Percentiles rank a stretch among this genome's conserved stretches.
These are phyloP conservation scores for Sporothrix sp. DNA, from an alignment of 2,329 filamentous ascomycete species.

Conservation along the genomic window DNA sequence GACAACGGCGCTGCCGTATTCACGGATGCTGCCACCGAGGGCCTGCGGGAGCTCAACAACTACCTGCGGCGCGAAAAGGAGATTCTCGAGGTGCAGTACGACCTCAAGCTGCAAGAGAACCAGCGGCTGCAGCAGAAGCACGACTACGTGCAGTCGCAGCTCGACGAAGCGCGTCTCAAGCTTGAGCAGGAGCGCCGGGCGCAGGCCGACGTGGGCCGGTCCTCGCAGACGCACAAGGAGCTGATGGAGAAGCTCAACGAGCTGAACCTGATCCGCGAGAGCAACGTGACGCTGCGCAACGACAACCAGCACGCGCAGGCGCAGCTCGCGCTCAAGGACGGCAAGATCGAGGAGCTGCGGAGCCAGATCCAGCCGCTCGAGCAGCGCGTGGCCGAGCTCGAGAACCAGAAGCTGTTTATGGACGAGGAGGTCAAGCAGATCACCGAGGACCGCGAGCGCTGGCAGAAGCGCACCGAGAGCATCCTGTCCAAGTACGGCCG, in stretches of 20 bases:
- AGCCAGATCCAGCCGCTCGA: constrained; percentile 74
- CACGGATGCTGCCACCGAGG: constrained; percentile 55
- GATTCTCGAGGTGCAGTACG: constrained; percentile 92
- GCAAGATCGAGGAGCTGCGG: constrained; percentile 64
- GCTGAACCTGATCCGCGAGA: constrained; percentile 91
- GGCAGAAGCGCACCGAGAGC: constrained; percentile 92
- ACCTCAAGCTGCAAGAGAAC: constrained; percentile 76
- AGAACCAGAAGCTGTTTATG: constrained; percentile 69
- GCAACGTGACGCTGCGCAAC: constrained; percentile 79
- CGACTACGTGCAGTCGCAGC: constrained; percentile 73
- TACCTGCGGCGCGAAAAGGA: constrained; percentile 94
- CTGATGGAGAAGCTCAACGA: constrained; percentile 93
- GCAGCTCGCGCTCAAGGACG: constrained; percentile 63
- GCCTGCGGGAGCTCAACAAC: constrained; percentile 79
- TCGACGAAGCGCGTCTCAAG: constrained; percentile 82
- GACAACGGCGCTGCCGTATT: constrained; percentile 44
- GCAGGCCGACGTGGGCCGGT: constrained; percentile 62
- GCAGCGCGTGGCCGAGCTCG: constrained; percentile 67
- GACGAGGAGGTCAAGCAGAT: constrained; percentile 83
- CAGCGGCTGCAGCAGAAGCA: constrained; percentile 86
- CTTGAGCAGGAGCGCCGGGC: constrained; percentile 79
- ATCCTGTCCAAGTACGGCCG: constrained; percentile 95
- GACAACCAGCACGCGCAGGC: constrained; percentile 73
- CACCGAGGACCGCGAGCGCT: constrained; percentile 83
- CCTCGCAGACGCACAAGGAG: constrained; percentile 72